A percentile compares a stretch with the other conserved stretches of the same genome.
Conservation (phyloP, 306 rosid genomes). For the Trifolium dubium region DNA sequence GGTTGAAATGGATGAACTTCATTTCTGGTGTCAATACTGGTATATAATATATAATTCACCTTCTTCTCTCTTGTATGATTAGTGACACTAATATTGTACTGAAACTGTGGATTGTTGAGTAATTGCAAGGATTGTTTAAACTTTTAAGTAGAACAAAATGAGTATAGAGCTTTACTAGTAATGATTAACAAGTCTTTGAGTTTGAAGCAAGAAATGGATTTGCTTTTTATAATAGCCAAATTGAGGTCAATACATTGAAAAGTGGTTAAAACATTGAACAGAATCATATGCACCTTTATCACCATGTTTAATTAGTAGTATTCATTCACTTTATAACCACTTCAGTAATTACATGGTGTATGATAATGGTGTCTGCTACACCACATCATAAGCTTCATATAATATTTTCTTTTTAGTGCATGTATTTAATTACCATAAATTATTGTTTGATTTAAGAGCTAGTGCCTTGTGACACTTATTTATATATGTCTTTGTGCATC, state of each 20-base stretch:
- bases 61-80: constrained; percentile 22
- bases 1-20: constrained; percentile 68
- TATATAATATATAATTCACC: constrained; percentile 39
- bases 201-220: constrained; percentile 32
- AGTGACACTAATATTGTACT: not conserved
- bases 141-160: constrained; percentile 4
- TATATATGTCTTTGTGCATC: constrained; percentile 22
- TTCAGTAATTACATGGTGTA: too few species aligned
- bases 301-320: not conserved
- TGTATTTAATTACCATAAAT: not conserved
- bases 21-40: constrained; percentile 98
- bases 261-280: constrained; percentile 30
- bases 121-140: not conserved
- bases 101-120: constrained; percentile 20
- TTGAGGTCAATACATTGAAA: constrained; percentile 31
- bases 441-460: not conserved
- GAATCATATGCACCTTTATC: constrained; percentile 34
- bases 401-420: too few species aligned
- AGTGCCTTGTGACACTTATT: not conserved
- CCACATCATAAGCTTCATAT: too few species aligned
- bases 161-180: constrained; percentile 16
- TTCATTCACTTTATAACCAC: too few species aligned
- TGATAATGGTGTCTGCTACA: constrained; percentile 6
- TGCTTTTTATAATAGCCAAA: constrained; percentile 35
- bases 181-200: constrained; percentile 16